phyloP scores from a whole-genome alignment of 192 early-diverging fungal species.

The Thamnidium elegans region DNA sequence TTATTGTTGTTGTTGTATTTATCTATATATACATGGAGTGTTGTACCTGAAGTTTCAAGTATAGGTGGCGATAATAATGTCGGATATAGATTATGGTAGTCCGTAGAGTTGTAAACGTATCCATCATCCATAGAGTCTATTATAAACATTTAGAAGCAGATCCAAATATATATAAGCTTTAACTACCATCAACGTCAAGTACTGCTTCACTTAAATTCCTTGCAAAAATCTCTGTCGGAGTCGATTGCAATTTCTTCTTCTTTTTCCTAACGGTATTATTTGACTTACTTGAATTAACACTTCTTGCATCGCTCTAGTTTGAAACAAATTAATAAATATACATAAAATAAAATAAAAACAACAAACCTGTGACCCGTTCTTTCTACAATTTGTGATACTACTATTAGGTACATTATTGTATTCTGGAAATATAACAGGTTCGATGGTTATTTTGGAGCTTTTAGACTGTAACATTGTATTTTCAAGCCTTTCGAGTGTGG shows the following conservation, averaged over 20 bases:
- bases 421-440: no score
- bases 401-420: no score
- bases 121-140: slow-evolving; percentile 12
- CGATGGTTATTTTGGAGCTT: no score
- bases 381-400: no score
- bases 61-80: neutral
- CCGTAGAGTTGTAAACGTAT: slow-evolving; percentile 7
- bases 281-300: slow-evolving; percentile 1
- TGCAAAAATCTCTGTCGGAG: slow-evolving; percentile 30
- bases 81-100: neutral
- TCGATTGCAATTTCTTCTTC: slow-evolving; percentile 2
- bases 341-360: neutral
- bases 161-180: neutral
- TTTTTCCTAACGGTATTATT: neutral
- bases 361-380: neutral
- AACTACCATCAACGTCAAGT: slow-evolving; percentile 27
- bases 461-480: slow-evolving; percentile 2
- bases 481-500: slow-evolving; percentile 2
- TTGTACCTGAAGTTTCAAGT: slow-evolving; percentile 8
- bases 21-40: neutral
- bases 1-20: neutral
- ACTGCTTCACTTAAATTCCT: slow-evolving; percentile 28
- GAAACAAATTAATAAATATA: neutral
- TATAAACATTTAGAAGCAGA: neutral
- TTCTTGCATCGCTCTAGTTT: slow-evolving; percentile 9